Evolutionary conservation across 176 grass and related monocot genomes (phyloP).

Genomic region (Oryza meyeriana): DNA sequence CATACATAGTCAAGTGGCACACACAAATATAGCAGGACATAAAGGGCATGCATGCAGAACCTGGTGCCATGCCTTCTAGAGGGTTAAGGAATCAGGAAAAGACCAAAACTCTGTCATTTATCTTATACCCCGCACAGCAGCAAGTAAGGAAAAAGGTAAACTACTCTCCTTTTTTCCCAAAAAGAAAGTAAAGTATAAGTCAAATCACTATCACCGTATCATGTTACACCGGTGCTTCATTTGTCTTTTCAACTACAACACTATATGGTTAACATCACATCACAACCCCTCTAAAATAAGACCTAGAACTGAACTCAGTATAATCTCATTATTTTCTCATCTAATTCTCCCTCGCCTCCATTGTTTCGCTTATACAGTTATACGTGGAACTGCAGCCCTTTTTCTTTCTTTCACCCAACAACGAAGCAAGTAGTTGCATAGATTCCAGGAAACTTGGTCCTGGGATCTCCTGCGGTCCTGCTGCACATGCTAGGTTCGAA

Average conservation of each 20-base stretch:
- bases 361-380: not conserved
- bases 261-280: not conserved
- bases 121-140: not conserved
- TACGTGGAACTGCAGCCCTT: not conserved
- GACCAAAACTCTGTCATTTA: not conserved
- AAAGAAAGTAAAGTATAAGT: not conserved
- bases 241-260: not conserved
- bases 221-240: not conserved
- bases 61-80: not conserved
- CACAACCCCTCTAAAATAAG: not conserved
- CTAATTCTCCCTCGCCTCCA: not conserved
- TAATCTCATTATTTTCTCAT: not conserved
- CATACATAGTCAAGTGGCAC: not conserved
- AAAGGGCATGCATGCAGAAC: not conserved
- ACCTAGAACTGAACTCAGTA: not conserved
- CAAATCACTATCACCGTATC: not conserved
- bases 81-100: not conserved
- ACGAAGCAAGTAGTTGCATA: not conserved
- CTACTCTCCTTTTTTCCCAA: not conserved
- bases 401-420: not conserved
- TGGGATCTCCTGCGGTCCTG: no score
- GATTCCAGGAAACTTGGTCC: no score
- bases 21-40: not conserved
- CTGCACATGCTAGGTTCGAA: no score
- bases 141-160: not conserved